A percentile compares a stretch with the other conserved stretches of the same genome.
Conservation (phyloP, 106 monocot species). For the Triglochin maritima region DNA sequence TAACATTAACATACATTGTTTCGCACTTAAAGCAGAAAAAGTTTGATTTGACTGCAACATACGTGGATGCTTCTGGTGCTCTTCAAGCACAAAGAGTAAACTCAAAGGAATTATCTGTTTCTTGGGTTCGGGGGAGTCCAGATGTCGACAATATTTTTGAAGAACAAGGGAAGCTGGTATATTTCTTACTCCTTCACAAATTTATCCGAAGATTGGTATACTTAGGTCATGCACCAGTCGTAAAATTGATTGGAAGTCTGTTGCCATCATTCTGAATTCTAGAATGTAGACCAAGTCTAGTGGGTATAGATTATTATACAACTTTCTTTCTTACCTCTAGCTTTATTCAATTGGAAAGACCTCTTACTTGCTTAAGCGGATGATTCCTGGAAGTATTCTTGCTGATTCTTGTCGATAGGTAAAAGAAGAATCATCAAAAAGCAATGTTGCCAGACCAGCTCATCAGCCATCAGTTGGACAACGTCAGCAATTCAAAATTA, state of each 20-base stretch:
- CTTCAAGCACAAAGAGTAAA: slow-evolving; percentile 15
- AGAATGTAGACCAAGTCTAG: too few species aligned
- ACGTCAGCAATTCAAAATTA: neutral
- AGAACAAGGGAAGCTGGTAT: slow-evolving; percentile 10
- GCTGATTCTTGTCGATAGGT: neutral
- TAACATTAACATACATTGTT: too few species aligned
- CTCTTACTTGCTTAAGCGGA: neutral
- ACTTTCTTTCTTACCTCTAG: neutral
- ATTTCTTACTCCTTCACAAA: neutral
- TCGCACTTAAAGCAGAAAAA: slow-evolving; percentile 1
- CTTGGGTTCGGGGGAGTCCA: slow-evolving; percentile 23
- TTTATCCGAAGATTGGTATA: neutral
- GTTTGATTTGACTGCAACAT: slow-evolving; percentile 15
- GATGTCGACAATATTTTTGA: slow-evolving; percentile 1
- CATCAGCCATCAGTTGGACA: neutral
- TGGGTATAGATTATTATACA: too few species aligned
- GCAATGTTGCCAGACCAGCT: neutral
- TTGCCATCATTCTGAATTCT: too few species aligned
- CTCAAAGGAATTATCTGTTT: slow-evolving; percentile 19
- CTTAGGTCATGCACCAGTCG: neutral
- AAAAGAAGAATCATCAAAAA: neutral
- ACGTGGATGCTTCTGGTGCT: slow-evolving; percentile 22
- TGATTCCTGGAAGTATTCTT: neutral
- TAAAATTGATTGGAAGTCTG: neutral
- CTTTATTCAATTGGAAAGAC: neutral